A percentile compares a stretch with the other conserved stretches of the same genome.
Evolutionary conservation across 306 rosid species (phyloP).

Genomic region (Medicago ruthenica): DNA sequence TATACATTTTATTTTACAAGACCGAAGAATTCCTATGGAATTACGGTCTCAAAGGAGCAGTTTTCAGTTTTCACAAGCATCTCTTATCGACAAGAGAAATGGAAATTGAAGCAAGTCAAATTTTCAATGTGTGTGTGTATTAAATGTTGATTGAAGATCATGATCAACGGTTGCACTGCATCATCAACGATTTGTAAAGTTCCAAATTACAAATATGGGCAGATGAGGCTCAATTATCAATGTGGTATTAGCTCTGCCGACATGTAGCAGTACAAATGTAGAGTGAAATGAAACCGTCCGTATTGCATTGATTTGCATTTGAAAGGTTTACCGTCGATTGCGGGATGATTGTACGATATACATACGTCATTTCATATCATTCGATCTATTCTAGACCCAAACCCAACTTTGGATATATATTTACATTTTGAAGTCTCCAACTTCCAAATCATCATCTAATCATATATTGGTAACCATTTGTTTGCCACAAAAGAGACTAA

Average conservation of each 20-base stretch:
- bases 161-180: no score
- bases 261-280: not conserved
- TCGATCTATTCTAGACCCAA: not conserved
- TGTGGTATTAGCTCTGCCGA: not conserved
- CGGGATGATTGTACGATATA: slow-evolving; percentile 62
- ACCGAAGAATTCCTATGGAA: not conserved
- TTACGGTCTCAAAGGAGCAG: not conserved
- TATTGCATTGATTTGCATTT: not conserved
- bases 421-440: not conserved
- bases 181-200: not conserved
- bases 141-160: no score
- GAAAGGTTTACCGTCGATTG: slow-evolving; percentile 55
- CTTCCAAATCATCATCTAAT: no score
- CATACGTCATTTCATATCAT: slow-evolving; percentile 18
- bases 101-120: not conserved
- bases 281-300: not conserved
- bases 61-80: not conserved
- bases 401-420: not conserved
- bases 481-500: no score
- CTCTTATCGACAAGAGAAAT: not conserved
- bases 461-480: no score
- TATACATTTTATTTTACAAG: not conserved
- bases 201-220: not conserved
- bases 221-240: not conserved
- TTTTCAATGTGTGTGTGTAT: not conserved